Base-by-base conservation (phyloP, 1,284 basidiomycete genomes). In the Fomitiporia mediterranea region DNA sequence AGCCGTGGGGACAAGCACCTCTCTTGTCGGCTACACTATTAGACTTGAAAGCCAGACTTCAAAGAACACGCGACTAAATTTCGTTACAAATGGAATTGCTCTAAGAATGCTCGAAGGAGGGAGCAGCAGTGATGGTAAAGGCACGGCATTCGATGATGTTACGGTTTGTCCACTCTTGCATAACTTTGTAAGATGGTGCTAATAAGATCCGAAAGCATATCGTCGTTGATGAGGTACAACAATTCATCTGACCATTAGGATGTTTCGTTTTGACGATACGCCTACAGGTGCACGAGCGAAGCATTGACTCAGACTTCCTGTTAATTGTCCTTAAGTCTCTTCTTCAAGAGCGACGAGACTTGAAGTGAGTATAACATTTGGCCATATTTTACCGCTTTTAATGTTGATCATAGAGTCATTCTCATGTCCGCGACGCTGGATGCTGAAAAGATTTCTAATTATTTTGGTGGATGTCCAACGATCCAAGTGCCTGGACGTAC, bases 371-470 rank as follows among this genome's bases (percentile, higher is more conserved):
- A n/a, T n/a, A n/a, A n/a, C n/a, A n/a, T n/a, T n/a, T n/a, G n/a
- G n/a, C n/a, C n/a, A n/a, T n/a, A n/a, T n/a, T n/a, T n/a, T n/a
- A n/a, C n/a, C n/a, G n/a, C 27, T 42, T 40, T 35, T 53, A 35
- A 25, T 25, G 27, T 23, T 32, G 2, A 4, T 23, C 35, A 15
- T 59, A 94, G 91, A 71, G 83, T 99, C 30, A 83, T 99, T 32
- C 80, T 99, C 54, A 99, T 99, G 97, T 98, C 94, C 23, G 97
- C 97, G 0, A 99, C 97, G 0, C 79, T 98, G 28, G 94, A 99
- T 66, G 90, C 93, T 0, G 89, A 95, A 59, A 96, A 98, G 71
- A 87, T 99, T 51, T 92, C 94, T n/a, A 74, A 72, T 21, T 99
- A 91, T 72, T 98, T 99, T 67, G 92, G 89, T 19, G 86, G 86